A percentile compares a stretch with the other conserved stretches of the same genome.
These are phyloP conservation scores for Ambrosia hybrid DNA, from an alignment of 140 eudicot species.

Conservation along the genomic window DNA sequence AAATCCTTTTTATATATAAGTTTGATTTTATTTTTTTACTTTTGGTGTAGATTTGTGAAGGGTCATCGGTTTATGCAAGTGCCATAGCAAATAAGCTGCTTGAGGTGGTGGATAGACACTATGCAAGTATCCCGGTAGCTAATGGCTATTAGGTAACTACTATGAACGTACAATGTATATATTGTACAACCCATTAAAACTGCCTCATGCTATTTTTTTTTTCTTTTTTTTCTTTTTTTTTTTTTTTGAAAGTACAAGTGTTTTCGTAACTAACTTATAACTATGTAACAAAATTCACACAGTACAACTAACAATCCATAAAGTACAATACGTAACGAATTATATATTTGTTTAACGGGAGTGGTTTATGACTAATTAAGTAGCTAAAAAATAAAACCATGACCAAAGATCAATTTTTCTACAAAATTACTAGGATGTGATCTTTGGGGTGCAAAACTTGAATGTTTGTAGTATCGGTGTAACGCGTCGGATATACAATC, in stretches of 20 bases:
- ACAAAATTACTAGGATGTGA: too few species aligned
- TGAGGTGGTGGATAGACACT: slow-evolving; percentile 82
- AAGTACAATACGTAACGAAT: too few species aligned
- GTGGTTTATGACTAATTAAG: too few species aligned
- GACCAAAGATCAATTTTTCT: background rate
- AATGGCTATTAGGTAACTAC: slow-evolving; percentile 45
- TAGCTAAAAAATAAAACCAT: background rate
- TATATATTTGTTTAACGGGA: too few species aligned
- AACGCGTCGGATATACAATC: background rate
- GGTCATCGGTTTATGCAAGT: slow-evolving; percentile 93
- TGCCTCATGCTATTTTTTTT: background rate
- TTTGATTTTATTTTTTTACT: background rate
- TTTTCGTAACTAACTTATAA: too few species aligned
- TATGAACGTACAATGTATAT: slow-evolving; percentile 6
- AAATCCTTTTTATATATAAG: too few species aligned
- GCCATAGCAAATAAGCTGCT: slow-evolving; percentile 91
- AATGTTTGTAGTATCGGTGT: background rate
- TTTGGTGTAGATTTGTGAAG: slow-evolving; percentile 70
- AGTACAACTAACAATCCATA: slow-evolving; percentile 14
- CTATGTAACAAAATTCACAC: background rate
- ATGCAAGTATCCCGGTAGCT: slow-evolving; percentile 67
- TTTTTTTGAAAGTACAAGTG: too few species aligned
- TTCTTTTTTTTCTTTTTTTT: too few species aligned
- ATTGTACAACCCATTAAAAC: background rate
- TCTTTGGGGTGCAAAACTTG: too few species aligned